Base-by-base conservation (phyloP, 2,329 filamentous ascomycete genomes). In the Paramyrothecium sp. region DNA sequence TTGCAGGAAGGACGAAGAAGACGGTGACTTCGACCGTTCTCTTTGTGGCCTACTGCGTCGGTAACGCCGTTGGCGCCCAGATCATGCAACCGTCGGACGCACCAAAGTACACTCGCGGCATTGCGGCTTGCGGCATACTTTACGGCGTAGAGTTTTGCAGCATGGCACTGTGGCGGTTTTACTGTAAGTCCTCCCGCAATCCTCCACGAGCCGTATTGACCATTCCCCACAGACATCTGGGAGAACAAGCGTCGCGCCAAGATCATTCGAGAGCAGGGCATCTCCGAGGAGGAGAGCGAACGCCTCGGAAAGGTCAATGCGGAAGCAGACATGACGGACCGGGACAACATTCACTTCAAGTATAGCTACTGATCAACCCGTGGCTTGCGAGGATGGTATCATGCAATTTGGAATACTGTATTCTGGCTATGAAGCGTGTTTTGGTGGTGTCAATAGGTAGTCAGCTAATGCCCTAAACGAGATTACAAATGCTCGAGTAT, bases 1-100 rank as follows among this genome's bases (percentile, higher is more conserved):
- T 76, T 2, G 78, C 76, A 0, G 72, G 69, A 0, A 61, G 16
- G 67, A 80, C 55, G 73, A 80, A 64, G 72, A 66, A 64, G 50
- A 66, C 63, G 0, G 62, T 66, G 1, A 68, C 30, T 19, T 70
- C 62, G 1, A 64, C 64, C 3, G 48, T 65, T 12, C 54, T 64
- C 3, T 65, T 66, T 16, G 51, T 66, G 7, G 64, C 61, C 3
- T 66, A 66, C 47, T 65, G 64, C 12, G 63, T 64, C 4, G 63
- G 63, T 0, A 66, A 66, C 20, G 61, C 62, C 0, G 55, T 66
- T 1, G 64, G 64, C 2, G 64, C 64, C 10, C 63, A 66, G 53
- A 65, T 70, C 52, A 65, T 69, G 51, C 54, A 60, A 3, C 58
- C 65, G 3, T 61, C 60, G 0, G 62, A 64, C 17, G 63, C 62